A percentile compares a stretch with the other conserved stretches of the same genome.
Conservation (phyloP, 352 stramenopile genomes). For the Globisporangium carolinianum region DNA sequence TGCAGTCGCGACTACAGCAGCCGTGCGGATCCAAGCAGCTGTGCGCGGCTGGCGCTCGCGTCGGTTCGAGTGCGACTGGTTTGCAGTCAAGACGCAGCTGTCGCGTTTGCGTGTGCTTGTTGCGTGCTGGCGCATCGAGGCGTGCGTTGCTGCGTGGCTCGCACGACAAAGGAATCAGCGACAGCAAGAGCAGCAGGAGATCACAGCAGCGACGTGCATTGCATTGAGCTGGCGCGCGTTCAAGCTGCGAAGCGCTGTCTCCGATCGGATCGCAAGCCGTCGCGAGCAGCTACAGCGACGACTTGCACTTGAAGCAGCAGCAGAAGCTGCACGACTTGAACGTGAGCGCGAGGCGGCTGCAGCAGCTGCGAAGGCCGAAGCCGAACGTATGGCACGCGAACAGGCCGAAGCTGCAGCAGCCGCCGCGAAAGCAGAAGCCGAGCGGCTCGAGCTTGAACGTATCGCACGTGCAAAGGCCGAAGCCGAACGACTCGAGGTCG, state of each 20-base stretch:
- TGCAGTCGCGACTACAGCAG: constrained; percentile 15
- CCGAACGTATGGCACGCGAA: background rate
- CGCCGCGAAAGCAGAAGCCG: constrained; percentile 1
- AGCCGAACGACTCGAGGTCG: background rate
- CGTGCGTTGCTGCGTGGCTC: constrained; percentile 44
- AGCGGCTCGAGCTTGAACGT: background rate
- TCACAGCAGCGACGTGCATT: constrained; percentile 19
- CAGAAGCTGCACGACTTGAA: background rate
- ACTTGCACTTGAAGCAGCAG: background rate
- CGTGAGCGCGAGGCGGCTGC: no score
- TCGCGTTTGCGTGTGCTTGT: constrained; percentile 25
- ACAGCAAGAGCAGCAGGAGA: background rate
- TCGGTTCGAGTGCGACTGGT: constrained; percentile 34
- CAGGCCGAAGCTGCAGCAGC: background rate
- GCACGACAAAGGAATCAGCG: constrained; percentile 14
- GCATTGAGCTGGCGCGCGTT: constrained; percentile 24
- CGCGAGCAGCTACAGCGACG: background rate
- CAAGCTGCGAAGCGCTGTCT: constrained; percentile 17
- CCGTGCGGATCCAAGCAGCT: constrained; percentile 16
- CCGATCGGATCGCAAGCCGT: constrained; percentile 8
- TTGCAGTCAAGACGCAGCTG: constrained; percentile 26
- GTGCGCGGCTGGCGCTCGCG: constrained; percentile 33
- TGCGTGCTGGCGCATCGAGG: constrained; percentile 47
- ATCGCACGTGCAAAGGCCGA: background rate
- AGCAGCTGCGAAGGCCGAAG: background rate